Evolutionary conservation across 371 early-diverging fungal genomes (phyloP), one percentile per base, ranked within the genome.

Genomic region (Mortierella sp.): DNA sequence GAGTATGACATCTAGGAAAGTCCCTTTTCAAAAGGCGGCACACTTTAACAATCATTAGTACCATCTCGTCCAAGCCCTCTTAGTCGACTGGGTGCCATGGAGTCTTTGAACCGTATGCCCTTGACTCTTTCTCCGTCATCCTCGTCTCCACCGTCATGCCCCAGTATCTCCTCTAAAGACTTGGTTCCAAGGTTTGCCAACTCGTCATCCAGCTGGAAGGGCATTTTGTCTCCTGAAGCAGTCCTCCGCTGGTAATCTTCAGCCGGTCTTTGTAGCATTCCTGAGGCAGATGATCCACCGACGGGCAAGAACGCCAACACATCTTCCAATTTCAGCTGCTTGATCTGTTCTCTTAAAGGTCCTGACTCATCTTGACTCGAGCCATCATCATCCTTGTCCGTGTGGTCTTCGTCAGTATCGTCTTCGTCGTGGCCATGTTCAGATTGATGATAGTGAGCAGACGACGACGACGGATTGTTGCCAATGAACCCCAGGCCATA

Each of bases 321-420:
- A 45, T 85, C 86, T 14, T 82, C 86, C 54, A 85, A 52, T 54
- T 85, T 80, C 10, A 85, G 55, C n/a, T 85, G 86, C 34, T 85
- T 85, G 42, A 85, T 85, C 70, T 77, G 82, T 31, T 85, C 79
- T 34, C 86, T 76, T 45, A 85, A 24, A 0, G 88, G 76, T 70
- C 85, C 84, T 0, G 84, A 81, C 45, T 81, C 86, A 70, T 85
- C 82, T n/a, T 76, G 90, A 26, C 77, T 88, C 26, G 84, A 71
- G 16, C 80, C 77, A 21, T 80, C 88, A 31, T 78, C 87, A n/a
- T 89, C 90, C 10, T 80, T 87, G 11, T 84, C 84, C 38, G 82
- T 80, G 44, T 76, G 73, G 3, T 58, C 80, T 8, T 42, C 73
- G 21, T 79, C 83, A 6, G 68, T 71, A 55, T 28, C 74, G 50